Evolutionary conservation across 1,284 basidiomycete genomes (phyloP).

Genomic region (Moesziomyces parantarcticus): DNA sequence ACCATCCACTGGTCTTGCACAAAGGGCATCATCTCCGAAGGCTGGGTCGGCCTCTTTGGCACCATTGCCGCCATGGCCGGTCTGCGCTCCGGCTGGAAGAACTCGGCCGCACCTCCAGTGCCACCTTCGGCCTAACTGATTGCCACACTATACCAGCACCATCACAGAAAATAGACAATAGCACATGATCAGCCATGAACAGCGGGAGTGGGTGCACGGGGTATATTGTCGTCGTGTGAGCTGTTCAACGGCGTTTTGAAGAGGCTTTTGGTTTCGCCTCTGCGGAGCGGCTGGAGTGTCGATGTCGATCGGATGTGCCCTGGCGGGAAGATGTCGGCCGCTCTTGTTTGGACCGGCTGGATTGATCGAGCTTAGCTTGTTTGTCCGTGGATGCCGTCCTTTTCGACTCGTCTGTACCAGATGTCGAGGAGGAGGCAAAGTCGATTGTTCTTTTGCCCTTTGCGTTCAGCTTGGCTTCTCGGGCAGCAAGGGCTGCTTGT

Average conservation of each 20-base stretch:
- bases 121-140: constrained; percentile 8
- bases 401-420: neutral
- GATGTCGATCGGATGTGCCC: neutral
- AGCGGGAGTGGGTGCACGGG: neutral
- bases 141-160: neutral
- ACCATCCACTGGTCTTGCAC: constrained; percentile 78
- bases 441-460: constrained; percentile 4
- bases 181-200: neutral
- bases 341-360: neutral
- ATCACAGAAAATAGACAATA: neutral
- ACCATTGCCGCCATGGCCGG: constrained; percentile 64
- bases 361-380: neutral
- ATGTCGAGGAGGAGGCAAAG: neutral
- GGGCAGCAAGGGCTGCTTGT: neutral
- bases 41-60: constrained; percentile 66
- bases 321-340: neutral
- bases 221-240: neutral
- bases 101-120: constrained; percentile 41
- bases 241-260: neutral
- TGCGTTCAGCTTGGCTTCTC: neutral
- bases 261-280: neutral
- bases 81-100: constrained; percentile 60
- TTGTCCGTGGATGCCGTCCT: neutral
- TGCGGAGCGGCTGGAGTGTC: too few species aligned
- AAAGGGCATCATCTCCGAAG: constrained; percentile 57